Evolutionary conservation across 495 filamentous ascomycete genomes (phyloP), one percentile per base, ranked within the genome.

Genomic region (Talaromyces ruber): DNA sequence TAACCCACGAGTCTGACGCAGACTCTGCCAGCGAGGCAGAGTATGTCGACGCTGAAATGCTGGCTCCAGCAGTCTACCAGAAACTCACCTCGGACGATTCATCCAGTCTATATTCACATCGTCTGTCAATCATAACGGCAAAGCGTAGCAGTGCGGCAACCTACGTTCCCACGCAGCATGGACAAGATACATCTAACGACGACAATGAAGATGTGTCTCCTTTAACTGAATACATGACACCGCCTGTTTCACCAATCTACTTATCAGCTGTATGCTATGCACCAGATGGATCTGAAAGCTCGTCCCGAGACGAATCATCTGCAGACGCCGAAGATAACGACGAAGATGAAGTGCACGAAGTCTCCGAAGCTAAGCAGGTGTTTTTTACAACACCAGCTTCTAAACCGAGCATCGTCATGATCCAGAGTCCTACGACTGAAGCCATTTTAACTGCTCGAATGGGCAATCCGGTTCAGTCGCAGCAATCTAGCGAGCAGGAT

Each of bases 191-290:
- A 26, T 54, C 24, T 50, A 64, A 68, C 37, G 73, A 77, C 28
- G 68, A 74, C 4, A 63, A 76, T 59, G 69, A 77, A 26, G 68
- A 76, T n/a, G 76, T 76, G 61, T 69, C 76, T 29, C 70, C 74
- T 0, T 74, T 71, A 0, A 70, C 75, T 14, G 68, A 75, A 25
- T 66, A 65, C 18, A 65, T 74, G 18, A 65, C 67, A 6, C 70
- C 71, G 7, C 60, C 76, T n/a, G 68, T 69, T 51, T 71, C 76
- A 12, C 71, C 66, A 24, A 60, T 73, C 22, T 74, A 71, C 60
- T 43, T 78, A 30, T 72, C 71, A 47, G 73, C 75, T 3, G 61
- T 66, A 0, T 70, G 74, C 29, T 76, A 76, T 60, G 68, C 70
- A 26, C 65, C 72, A 25, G 54, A 57, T 14, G 24, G 8, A 21